These are phyloP conservation scores for Dactylellina haptotyla DNA, from an alignment of 2,329 filamentous ascomycete species.

Conservation along the genomic window DNA sequence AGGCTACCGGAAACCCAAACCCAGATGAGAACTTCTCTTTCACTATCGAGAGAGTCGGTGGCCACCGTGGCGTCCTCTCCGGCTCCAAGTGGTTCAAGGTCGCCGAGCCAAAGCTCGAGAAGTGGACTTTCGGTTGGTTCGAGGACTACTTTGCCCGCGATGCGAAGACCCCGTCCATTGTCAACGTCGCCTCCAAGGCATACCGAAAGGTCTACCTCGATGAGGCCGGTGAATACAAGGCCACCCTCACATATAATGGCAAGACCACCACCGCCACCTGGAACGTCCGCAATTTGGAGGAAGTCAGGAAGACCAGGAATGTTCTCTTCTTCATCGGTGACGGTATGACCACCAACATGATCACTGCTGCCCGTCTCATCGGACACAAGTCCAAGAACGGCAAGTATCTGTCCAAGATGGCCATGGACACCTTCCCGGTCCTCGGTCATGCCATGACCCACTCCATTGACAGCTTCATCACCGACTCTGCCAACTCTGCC, in stretches of 20 bases:
- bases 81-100: constrained; percentile 76
- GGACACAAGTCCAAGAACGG: constrained; percentile 86
- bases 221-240: constrained; percentile 81
- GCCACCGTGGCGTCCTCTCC: constrained; percentile 62
- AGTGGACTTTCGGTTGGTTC: constrained; percentile 85
- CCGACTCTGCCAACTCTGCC: constrained; percentile 51
- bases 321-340: constrained; percentile 85
- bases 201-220: constrained; percentile 80
- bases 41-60: constrained; percentile 74
- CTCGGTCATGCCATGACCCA: constrained; percentile 90
- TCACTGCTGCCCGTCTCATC: constrained; percentile 80
- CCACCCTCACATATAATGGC: constrained; percentile 79
- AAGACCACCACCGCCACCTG: constrained; percentile 79
- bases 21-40: constrained; percentile 80
- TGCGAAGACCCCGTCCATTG: constrained; percentile 73
- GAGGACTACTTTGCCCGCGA: constrained; percentile 84
- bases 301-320: constrained; percentile 81
- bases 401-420: constrained; percentile 79
- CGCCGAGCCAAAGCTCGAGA: constrained; percentile 77
- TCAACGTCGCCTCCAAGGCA: constrained; percentile 82
- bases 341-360: constrained; percentile 79
- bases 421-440: constrained; percentile 85
- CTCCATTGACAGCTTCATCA: constrained; percentile 61
- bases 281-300: constrained; percentile 76
- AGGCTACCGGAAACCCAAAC: constrained; percentile 74